phyloP scores from a whole-genome alignment of 1,139 yeast genomes.

The Casaregolazyma suthepensis region DNA sequence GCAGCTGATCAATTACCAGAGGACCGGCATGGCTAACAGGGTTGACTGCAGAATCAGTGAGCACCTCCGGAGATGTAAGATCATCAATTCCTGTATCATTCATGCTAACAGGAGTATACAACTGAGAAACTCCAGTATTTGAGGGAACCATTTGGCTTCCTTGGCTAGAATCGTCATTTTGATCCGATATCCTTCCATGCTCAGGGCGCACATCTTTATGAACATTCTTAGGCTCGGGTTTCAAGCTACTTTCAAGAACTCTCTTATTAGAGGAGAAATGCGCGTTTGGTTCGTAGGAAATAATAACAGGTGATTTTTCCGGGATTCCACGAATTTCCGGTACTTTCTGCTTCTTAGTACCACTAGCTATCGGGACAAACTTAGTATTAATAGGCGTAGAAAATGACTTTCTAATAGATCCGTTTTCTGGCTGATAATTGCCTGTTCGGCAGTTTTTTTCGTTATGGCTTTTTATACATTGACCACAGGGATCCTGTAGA shows the following conservation, averaged over 20 bases:
- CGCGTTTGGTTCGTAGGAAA: not conserved
- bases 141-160: not conserved
- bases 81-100: not conserved
- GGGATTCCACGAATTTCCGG: not conserved
- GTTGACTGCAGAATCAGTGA: not conserved
- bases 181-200: not conserved
- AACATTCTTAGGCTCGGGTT: not conserved
- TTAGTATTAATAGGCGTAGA: not conserved
- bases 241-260: not conserved
- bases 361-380: not conserved
- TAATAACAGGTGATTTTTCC: not conserved
- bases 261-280: not conserved
- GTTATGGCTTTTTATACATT: conserved; percentile 7
- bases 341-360: not conserved
- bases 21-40: not conserved
- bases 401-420: not conserved
- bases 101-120: not conserved
- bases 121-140: not conserved
- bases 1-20: conserved; percentile 4
- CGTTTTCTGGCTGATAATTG: not conserved
- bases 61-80: not conserved
- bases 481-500: conserved; percentile 6
- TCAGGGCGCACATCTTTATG: not conserved
- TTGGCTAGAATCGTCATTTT: not conserved
- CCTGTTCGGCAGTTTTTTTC: not conserved